Evolutionary conservation across 805 yeast species (phyloP), one percentile per base, ranked within the genome.

Genomic region (Candida methanosorbosa): DNA sequence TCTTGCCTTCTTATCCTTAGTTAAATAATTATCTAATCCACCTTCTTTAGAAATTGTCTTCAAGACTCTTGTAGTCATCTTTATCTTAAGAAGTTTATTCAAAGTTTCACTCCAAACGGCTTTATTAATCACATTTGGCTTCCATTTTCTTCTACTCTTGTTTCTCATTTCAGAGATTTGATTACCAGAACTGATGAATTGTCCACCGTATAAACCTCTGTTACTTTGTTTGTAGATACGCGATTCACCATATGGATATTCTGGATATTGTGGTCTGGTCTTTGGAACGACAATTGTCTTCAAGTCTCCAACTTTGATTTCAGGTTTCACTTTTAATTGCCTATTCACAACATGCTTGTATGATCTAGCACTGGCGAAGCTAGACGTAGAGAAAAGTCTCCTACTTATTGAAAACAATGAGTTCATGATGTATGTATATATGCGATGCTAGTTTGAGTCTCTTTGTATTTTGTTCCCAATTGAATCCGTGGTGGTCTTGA

Each of bases 1-100:
- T 63, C 98, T 72, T 3, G 94, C 94, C 5, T 94, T 67, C 45
- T 82, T 85, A 39, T 87, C 94, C 59, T 92, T 92, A 29, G 77
- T 70, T 41, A 92, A 59, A 54, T 92, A 92, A 43, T 78, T 78
- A 54, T 92, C 99, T 37, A 92, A 66, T 5, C 99, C 98, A 41
- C 98, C 98, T 57, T 90, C 97, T 48, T 78, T 84, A 38, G 84
- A 81, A 39, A 92, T 80, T 0, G 97, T 87, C 49, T 79, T 76
- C 52, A 92, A 68, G 5, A 87, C 97, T 39, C 79, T 73, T 5
- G 97, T 73, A 7, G 87, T 78, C 24, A 87, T 76, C 39, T 70
- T 75, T 36, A 85, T 57, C 32, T 64, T 63, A 30, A 87, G 56
- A 27, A 64, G 58, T 44, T 66, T 67, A 38, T 76, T 62, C 48